These are phyloP conservation scores for Xylaria sp. DNA, from an alignment of 2,329 filamentous ascomycete species.

Conservation along the genomic window DNA sequence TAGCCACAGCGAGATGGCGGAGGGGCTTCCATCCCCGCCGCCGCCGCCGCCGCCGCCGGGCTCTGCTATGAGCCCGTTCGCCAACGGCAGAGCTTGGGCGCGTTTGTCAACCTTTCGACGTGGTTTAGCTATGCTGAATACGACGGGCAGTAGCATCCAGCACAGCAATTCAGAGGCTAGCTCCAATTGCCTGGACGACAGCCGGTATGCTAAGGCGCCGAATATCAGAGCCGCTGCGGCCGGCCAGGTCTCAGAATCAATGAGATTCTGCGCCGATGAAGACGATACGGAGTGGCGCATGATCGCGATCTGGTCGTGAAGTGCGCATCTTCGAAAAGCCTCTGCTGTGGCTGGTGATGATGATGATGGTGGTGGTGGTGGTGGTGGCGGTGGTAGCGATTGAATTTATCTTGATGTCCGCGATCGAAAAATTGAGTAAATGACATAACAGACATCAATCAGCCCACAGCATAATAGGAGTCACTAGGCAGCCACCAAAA, in stretches of 20 bases:
- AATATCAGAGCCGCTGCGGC: conserved; percentile 45
- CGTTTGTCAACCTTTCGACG: not conserved
- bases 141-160: conserved; percentile 48
- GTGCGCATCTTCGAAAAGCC: conserved; percentile 22
- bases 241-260: conserved; percentile 32
- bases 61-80: conserved; percentile 6
- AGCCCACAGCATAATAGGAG: not conserved
- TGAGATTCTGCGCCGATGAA: not conserved
- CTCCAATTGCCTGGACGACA: conserved; percentile 43
- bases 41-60: too few species aligned
- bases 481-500: conserved; percentile 5
- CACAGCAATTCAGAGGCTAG: conserved; percentile 51
- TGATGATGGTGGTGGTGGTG: too few species aligned
- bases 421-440: not conserved
- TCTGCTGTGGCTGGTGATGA: not conserved
- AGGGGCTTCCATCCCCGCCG: not conserved
- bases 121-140: conserved; percentile 38
- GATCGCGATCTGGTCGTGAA: not conserved
- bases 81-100: conserved; percentile 2
- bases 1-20: conserved; percentile 35
- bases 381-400: not conserved
- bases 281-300: conserved; percentile 15
- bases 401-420: not conserved
- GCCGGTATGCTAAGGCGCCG: conserved; percentile 40
- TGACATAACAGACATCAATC: too few species aligned